These are phyloP conservation scores for Talaromyces adpressus DNA, from an alignment of 495 filamentous ascomycete genomes.

Conservation along the genomic window DNA sequence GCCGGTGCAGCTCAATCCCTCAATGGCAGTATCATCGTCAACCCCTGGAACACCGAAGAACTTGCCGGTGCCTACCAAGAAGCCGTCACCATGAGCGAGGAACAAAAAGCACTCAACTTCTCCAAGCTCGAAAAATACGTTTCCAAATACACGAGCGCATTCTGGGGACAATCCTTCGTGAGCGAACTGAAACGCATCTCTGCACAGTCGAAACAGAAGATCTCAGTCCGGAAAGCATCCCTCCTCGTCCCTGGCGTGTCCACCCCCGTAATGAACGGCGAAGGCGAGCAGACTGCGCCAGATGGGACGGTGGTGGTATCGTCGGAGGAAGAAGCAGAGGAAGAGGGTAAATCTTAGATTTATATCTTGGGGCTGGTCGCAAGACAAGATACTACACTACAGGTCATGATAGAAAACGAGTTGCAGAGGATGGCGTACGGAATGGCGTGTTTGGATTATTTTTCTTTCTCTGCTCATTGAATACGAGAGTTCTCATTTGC, in stretches of 20 bases:
- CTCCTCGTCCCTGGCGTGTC: slow-evolving; percentile 7
- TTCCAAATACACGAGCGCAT: slow-evolving; percentile 87
- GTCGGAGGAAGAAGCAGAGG: slow-evolving; percentile 1
- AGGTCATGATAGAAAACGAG: background rate
- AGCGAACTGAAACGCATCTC: slow-evolving; percentile 71
- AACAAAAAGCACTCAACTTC: slow-evolving; percentile 66
- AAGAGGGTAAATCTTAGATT: slow-evolving; percentile 1
- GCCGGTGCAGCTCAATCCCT: slow-evolving; percentile 78
- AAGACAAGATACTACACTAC: background rate
- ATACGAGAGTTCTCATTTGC: background rate
- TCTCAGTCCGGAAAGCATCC: slow-evolving; percentile 29
- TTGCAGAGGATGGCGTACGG: slow-evolving; percentile 1
- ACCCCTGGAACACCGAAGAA: slow-evolving; percentile 88
- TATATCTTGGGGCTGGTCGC: background rate
- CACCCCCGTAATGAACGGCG: background rate
- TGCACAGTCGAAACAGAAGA: slow-evolving; percentile 34
- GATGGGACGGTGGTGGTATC: slow-evolving; percentile 1
- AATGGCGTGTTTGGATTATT: background rate
- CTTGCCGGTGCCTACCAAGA: slow-evolving; percentile 76
- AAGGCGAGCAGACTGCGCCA: background rate
- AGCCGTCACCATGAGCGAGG: slow-evolving; percentile 73
- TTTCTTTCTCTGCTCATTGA: background rate
- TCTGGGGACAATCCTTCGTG: slow-evolving; percentile 96
- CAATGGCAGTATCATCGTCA: slow-evolving; percentile 75
- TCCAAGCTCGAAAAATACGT: slow-evolving; percentile 76